Evolutionary conservation across 371 early-diverging fungal species (phyloP), one percentile per base, ranked within the genome.

Genomic region (Actinomortierella ambigua): DNA sequence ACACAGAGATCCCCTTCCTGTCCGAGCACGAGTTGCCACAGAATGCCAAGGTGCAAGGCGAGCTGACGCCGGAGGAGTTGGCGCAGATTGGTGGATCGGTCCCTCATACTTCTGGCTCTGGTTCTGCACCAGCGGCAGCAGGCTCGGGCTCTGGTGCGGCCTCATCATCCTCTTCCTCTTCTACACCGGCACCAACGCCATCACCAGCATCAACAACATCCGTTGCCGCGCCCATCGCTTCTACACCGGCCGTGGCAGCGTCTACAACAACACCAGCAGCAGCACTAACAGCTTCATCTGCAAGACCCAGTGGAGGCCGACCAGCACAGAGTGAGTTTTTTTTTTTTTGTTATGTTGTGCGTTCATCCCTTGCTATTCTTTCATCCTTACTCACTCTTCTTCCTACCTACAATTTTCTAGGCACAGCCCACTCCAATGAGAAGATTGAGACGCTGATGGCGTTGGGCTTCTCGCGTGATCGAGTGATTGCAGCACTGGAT

Each of bases 11-110:
- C 50, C 89, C 89, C 23, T 98, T 98, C 77, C 76, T 97, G 55
- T 78, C 92, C 11, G 98, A 98, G 62, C 95, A 96, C 75, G 92
- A 94, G 70, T 78, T 96, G 8, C 97, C 98, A 14, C 67, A 34
- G 55, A 55, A 49, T 26, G 66, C 68, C 27, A 62, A 53, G 48
- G 67, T 57, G 0, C 59, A 55, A 28, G 28, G 56, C 23, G 75
- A 73, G 23, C 50, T 67, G 23, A 63, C 75, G 17, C 48, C 75
- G 11, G 71, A 69, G 44, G 76, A 69, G 52, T 7, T 66, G 48
- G 54, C 48, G 3, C 34, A 48, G 2, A 63, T 69, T 34, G 61
- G 57, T 11, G 44, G 53, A 24, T 18, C 15, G 22, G 17, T 18
- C 41, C 17, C 55, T 11, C 48, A 75, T 68, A 65, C 34, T 11